Conservation (phyloP, 495 filamentous ascomycete species). For the Lichenothelia convexa region DNA sequence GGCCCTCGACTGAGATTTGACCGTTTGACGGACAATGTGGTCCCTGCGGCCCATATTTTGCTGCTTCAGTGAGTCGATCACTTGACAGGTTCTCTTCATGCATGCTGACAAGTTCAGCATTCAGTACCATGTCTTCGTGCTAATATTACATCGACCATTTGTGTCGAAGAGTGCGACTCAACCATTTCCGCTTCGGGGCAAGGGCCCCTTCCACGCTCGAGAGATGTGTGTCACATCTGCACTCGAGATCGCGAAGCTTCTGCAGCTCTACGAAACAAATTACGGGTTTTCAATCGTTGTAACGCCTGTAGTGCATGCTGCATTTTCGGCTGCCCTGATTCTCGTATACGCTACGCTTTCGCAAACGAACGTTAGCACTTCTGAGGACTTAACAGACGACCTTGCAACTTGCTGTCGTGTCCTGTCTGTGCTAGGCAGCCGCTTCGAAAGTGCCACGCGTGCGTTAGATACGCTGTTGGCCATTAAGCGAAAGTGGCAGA, state of each 20-base stretch:
- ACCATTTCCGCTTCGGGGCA: conserved; percentile 26
- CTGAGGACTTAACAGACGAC: conserved; percentile 1
- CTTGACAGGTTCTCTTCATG: conserved; percentile 3
- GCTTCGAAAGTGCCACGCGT: conserved; percentile 8
- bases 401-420: conserved; percentile 8
- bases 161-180: conserved; percentile 32
- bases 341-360: not conserved
- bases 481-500: conserved; percentile 1
- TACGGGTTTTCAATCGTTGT: conserved; percentile 21
- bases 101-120: conserved; percentile 18
- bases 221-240: conserved; percentile 32
- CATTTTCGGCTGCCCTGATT: conserved; percentile 22
- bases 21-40: conserved; percentile 19
- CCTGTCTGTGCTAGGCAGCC: conserved; percentile 7
- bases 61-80: conserved; percentile 26
- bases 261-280: conserved; percentile 30
- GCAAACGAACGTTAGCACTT: not conserved
- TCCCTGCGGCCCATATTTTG: conserved; percentile 28
- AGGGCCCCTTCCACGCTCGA: conserved; percentile 29
- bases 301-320: conserved; percentile 12
- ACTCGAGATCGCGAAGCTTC: conserved; percentile 25
- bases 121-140: conserved; percentile 35
- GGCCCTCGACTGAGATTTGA: conserved; percentile 26
- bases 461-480: conserved; percentile 9
- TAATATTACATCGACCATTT: conserved; percentile 33